Evolutionary conservation across 352 stramenopile species (phyloP).

Genomic region (Peronospora tabacina): DNA sequence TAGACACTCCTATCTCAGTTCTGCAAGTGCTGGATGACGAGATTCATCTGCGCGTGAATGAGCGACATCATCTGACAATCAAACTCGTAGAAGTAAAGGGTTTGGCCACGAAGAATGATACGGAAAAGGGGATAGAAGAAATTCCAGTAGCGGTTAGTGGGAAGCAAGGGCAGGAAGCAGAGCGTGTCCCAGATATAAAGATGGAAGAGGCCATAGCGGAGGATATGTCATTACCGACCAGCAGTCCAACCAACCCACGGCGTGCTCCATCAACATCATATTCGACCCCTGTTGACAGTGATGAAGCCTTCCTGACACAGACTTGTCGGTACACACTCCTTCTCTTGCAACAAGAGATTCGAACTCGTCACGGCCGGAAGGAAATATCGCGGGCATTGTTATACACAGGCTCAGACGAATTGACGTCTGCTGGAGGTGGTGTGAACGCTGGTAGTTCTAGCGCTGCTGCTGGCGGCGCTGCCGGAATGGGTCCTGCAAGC

Average conservation of each 20-base stretch:
- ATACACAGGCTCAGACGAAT: slow-evolving; percentile 33
- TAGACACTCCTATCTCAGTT: slow-evolving; percentile 46
- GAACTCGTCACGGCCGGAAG: slow-evolving; percentile 61
- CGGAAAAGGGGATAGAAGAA: slow-evolving; percentile 1
- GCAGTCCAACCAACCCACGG: slow-evolving; percentile 20
- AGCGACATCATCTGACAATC: slow-evolving; percentile 63
- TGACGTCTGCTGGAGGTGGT: slow-evolving; percentile 11
- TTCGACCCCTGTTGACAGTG: slow-evolving; percentile 24
- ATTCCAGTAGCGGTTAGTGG: background rate
- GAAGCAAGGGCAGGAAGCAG: slow-evolving; percentile 12
- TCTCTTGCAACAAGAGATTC: slow-evolving; percentile 77
- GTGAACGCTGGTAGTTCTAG: slow-evolving; percentile 7
- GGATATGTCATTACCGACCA: slow-evolving; percentile 14
- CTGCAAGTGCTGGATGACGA: slow-evolving; percentile 78
- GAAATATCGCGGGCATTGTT: slow-evolving; percentile 57
- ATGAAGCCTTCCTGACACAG: slow-evolving; percentile 49
- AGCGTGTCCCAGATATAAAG: slow-evolving; percentile 20
- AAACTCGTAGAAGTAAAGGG: slow-evolving; percentile 61
- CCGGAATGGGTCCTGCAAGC: slow-evolving; percentile 17
- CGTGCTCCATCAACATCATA: slow-evolving; percentile 25
- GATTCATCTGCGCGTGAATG: slow-evolving; percentile 66
- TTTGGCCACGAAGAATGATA: slow-evolving; percentile 17
- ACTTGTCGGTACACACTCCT: slow-evolving; percentile 63
- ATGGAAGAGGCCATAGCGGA: slow-evolving; percentile 14
- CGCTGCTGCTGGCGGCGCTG: slow-evolving; percentile 11